Evolutionary conservation across 2,329 filamentous ascomycete genomes (phyloP), one percentile per base, ranked within the genome.

Genomic region (Aspergillus tanneri): DNA sequence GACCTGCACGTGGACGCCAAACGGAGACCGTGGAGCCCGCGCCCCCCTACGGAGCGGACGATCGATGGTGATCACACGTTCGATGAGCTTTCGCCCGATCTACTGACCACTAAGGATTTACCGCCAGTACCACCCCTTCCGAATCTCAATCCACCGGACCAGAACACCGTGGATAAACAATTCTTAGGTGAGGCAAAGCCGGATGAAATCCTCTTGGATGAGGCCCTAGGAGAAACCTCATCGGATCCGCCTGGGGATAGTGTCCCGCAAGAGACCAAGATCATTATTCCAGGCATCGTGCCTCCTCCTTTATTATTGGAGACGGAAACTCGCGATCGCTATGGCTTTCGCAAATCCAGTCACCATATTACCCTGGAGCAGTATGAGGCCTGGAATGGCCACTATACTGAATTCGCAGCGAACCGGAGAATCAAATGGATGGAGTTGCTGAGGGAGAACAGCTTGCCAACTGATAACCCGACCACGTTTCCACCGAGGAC

Each of bases 301-400:
- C 71, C 71, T n/a, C 71, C 71, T 4, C 62, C 64, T 2, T 56
- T 72, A 21, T 48, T 61, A 23, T 49, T 59, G 18, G 63, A 59
- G 16, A 68, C 56, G 10, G 61, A 63, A 10, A 57, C 72, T 27
- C 83, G 90, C 45, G 91, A 96, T 67, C 82, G 88, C 12, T 96
- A 96, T 62, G 92, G 92, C 3, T 97, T 97, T 74, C 88, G 90
- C 57, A 97, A 96, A 67, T 81, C 83, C 28, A 92, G 85, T 32
- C 85, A 91, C 56, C 85, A 95, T 62, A 79, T 96, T 53, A 87
- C 81, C 1, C 72, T 85, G 16, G 79, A 86, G 49, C 81, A 91
- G 64, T 95, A 95, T 64, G 88, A 96, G 61, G 74, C 77, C 1
- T 97, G 92, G 92, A 84, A 90, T 58, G 72, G 73, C 12, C 77